Base-by-base conservation (phyloP, 2,329 filamentous ascomycete genomes). In the Aspergillus sp. region DNA sequence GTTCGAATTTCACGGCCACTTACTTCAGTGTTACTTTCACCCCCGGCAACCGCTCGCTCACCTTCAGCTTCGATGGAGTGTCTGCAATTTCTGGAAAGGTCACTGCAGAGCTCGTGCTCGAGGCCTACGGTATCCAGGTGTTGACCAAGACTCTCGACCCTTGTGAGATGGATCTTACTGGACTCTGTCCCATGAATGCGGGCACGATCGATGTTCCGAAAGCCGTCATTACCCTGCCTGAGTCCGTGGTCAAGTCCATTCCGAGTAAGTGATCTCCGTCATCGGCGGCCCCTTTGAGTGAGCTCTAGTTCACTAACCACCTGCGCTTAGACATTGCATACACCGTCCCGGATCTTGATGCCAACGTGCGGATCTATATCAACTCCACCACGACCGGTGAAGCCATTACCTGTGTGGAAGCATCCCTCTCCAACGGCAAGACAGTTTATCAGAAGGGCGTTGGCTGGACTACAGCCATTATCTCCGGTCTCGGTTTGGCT, bases 141-240 rank as follows among this genome's bases (percentile, higher is more conserved):
- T 78, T 94, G 68, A 84, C 83, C 64, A 79, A 86, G 67, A 86
- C 80, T 4, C 76, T 97, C 67, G 82, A 97, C 72, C 94, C 94
- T 49, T 98, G 94, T 81, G 79, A 85, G 28, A 82, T 85, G 64
- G 74, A 82, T 36, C 82, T 96, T 63, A 78, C 82, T 62, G 91
- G 92, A 75, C 85, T 97, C 70, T 98, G 94, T 78, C 93, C 93
- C 60, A 96, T 97, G 92, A 90, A 87, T 65, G 87, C 91, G 8
- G 92, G 92, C 66, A 89, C 90, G 69, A 89, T 97, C 72, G 85
- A 89, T 58, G 84, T 96, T 71, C 61, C 64, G 5, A 83, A 86
- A 55, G 92, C 92, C 72, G 90, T 90, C 70, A 74, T 94, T 38
- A 76, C 80, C 2, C 78, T 95, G 52, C 78, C 81, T 9, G 67